Evolutionary conservation across 129 eudicot species (phyloP), one percentile per base, ranked within the genome.

Genomic region (Pittosporum tobira): DNA sequence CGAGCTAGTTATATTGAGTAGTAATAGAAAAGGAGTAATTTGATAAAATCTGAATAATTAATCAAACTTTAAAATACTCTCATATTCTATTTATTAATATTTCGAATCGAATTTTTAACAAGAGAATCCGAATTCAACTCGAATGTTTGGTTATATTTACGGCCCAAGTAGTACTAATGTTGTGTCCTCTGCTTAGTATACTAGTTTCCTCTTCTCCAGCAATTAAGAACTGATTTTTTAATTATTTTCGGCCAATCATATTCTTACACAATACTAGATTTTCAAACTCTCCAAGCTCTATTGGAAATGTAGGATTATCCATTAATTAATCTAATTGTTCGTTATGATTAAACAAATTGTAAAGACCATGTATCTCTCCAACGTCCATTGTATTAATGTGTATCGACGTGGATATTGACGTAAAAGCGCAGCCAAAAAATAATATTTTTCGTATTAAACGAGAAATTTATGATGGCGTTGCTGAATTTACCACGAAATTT

Each of bases 401-500:
- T 30, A 56, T 56, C 43, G 26, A 55, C 31, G 61, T 10, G n/a
- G 61, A n/a, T 31, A 31, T 19, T 19, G 45, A 6, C 43, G 11
- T 56, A 56, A 56, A 56, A 30, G 25, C 9, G 27, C 18, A 56
- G 61, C n/a, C 45, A 31, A 55, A 31, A 22, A 55, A 55, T 45
- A 30, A 18, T 31, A 55, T 55, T 55, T 31, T 30, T 55, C 61
- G 61, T 31, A 12, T 27, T 20, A 7, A 18, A 23, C 61, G 2
- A 56, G 61, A 55, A 22, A 29, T 54, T 7, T 38, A n/a, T 8
- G 59, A 53, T 53, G 31, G 27, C 31, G 57, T 51, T 23, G n/a
- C n/a, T n/a, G 19, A 6, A 53, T 14, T 46, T 16, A 12, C 21
- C 26, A n/a, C 0, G 18, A 0, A 53, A 53, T n/a, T 9, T 45